Evolutionary conservation across 148 eudicot species (phyloP).

Genomic region (Rhododendron griersonianum): DNA sequence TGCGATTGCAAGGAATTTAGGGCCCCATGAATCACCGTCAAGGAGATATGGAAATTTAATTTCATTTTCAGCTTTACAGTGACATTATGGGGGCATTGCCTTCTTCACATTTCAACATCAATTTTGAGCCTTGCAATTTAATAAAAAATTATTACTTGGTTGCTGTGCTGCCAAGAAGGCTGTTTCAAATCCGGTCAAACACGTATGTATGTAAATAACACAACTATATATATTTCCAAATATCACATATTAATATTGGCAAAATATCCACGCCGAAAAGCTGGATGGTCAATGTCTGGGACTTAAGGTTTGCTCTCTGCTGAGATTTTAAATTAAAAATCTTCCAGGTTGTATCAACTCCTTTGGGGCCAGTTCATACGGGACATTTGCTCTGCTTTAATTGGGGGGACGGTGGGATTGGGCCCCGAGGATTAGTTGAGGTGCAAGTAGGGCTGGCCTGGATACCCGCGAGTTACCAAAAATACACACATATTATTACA

Average conservation of each 20-base stretch:
- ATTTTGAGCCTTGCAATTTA: not conserved
- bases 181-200: not conserved
- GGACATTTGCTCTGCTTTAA: too few species aligned
- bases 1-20: not conserved
- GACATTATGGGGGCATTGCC: not conserved
- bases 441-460: too few species aligned
- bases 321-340: too few species aligned
- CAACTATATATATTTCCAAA: not conserved
- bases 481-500: too few species aligned
- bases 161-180: not conserved
- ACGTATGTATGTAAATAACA: not conserved
- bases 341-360: too few species aligned
- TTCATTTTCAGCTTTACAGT: not conserved
- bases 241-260: not conserved
- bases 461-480: too few species aligned
- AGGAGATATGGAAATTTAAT: not conserved
- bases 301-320: too few species aligned
- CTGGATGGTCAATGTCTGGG: too few species aligned
- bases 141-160: not conserved
- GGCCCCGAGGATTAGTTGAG: too few species aligned
- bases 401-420: too few species aligned
- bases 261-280: not conserved
- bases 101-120: not conserved
- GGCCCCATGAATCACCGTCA: not conserved
- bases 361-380: too few species aligned